These are phyloP conservation scores for Colletotrichum simmondsii DNA, from an alignment of 2,329 filamentous ascomycete species.

Conservation along the genomic window DNA sequence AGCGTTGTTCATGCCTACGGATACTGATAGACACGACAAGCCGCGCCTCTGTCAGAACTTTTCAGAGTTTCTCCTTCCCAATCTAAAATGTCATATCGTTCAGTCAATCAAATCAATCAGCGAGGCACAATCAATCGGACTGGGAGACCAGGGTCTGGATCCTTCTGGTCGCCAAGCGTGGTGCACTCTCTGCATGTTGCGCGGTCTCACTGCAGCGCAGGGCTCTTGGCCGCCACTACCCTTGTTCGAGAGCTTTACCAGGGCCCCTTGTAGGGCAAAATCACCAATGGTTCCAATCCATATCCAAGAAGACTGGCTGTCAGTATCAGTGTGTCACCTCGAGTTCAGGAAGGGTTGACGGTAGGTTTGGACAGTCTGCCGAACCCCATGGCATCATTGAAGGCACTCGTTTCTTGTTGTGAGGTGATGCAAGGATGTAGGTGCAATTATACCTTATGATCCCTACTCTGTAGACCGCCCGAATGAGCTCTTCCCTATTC, in stretches of 20 bases:
- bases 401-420: background rate
- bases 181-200: background rate
- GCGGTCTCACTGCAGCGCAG: background rate
- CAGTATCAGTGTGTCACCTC: background rate
- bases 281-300: background rate
- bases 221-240: background rate
- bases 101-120: constrained; percentile 6
- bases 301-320: background rate
- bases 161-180: constrained; percentile 14
- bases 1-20: background rate
- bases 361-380: background rate
- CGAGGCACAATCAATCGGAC: constrained; percentile 1
- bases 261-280: constrained; percentile 1
- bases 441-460: too few relatives aligned
- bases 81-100: constrained; percentile 16
- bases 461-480: too few relatives aligned
- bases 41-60: background rate
- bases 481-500: too few relatives aligned
- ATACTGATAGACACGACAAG: background rate
- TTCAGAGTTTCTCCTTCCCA: background rate
- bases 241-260: background rate
- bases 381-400: background rate
- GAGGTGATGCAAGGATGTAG: background rate
- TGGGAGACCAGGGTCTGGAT: constrained; percentile 2
- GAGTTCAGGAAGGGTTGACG: too few relatives aligned